These are phyloP conservation scores for Teunomyces pallodes DNA, from an alignment of 805 yeast genomes.

Conservation along the genomic window DNA sequence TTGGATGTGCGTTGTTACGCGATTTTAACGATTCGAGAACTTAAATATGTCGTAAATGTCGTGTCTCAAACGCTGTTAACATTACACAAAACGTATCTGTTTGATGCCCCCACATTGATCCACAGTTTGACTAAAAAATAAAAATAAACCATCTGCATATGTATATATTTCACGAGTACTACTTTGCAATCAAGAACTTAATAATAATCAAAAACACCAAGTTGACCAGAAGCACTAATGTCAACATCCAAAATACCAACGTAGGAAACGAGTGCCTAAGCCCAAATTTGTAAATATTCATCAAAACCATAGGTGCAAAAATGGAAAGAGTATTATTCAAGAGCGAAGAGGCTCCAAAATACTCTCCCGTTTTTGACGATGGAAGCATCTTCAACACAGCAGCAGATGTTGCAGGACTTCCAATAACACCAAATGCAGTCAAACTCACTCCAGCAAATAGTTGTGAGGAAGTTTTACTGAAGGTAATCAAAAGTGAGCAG, in stretches of 20 bases:
- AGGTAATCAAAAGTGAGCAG: slow-evolving; percentile 11
- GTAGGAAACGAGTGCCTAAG: slow-evolving; percentile 12
- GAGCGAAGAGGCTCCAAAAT: slow-evolving; percentile 67
- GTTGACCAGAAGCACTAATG: not conserved
- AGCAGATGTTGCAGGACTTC: slow-evolving; percentile 58
- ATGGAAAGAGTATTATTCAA: slow-evolving; percentile 49
- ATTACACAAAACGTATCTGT: not conserved
- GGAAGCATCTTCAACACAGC: slow-evolving; percentile 59
- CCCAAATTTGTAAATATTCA: slow-evolving; percentile 41
- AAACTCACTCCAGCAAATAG: slow-evolving; percentile 3
- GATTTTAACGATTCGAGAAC: not conserved
- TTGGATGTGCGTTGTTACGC: not conserved
- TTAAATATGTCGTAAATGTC: not conserved
- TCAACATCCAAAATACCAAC: slow-evolving; percentile 10
- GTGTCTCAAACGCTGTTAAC: not conserved
- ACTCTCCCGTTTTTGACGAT: slow-evolving; percentile 60
- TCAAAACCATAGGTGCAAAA: slow-evolving; percentile 46
- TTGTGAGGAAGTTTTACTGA: slow-evolving; percentile 1
- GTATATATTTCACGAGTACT: not conserved
- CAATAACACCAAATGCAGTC: slow-evolving; percentile 36
- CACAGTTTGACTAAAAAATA: not conserved
- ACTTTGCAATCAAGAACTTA: not conserved
- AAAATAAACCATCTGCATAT: no score
- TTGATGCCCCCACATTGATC: not conserved
- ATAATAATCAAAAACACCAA: not conserved